Conservation (phyloP, 306 rosid genomes). For the Astragalus glycyphyllos region DNA sequence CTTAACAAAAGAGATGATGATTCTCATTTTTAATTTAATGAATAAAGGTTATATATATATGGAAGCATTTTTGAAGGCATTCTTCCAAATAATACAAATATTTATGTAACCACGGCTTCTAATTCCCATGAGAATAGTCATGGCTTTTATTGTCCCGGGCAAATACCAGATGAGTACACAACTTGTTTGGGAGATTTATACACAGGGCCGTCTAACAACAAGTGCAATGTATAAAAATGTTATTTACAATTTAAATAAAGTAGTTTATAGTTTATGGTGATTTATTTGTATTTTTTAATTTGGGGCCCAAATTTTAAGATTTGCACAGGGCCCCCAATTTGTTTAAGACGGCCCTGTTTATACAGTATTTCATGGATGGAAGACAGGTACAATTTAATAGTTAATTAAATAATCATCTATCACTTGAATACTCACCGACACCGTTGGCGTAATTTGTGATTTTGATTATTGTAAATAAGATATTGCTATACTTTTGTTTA, state of each 20-base stretch:
- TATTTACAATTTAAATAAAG: too few relatives aligned
- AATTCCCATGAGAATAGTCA: slow-evolving; percentile 58
- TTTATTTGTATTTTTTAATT: too few relatives aligned
- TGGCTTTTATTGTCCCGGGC: slow-evolving; percentile 53
- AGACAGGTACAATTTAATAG: slow-evolving; percentile 55
- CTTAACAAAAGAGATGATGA: too few relatives aligned
- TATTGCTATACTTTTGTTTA: too few relatives aligned
- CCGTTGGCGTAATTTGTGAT: background rate
- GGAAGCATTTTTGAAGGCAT: slow-evolving; percentile 82
- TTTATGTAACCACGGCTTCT: slow-evolving; percentile 72
- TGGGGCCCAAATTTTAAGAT: too few relatives aligned
- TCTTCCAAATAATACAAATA: slow-evolving; percentile 55
- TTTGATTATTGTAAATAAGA: background rate
- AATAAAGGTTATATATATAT: slow-evolving; percentile 58
- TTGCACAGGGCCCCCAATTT: too few relatives aligned
- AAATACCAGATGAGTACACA: slow-evolving; percentile 32
- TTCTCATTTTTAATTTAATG: too few relatives aligned
- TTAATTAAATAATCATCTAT: background rate
- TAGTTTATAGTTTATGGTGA: too few relatives aligned
- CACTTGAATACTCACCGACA: too few relatives aligned
- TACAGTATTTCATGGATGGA: slow-evolving; percentile 85
- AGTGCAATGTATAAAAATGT: too few relatives aligned
- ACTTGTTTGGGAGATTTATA: slow-evolving; percentile 85
- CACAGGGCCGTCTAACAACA: too few relatives aligned
- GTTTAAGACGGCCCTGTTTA: too few relatives aligned